A percentile compares a stretch with the other conserved stretches of the same genome.
Conservation (phyloP, 2,329 filamentous ascomycete species). For the Pseudocercospora fuligena region DNA sequence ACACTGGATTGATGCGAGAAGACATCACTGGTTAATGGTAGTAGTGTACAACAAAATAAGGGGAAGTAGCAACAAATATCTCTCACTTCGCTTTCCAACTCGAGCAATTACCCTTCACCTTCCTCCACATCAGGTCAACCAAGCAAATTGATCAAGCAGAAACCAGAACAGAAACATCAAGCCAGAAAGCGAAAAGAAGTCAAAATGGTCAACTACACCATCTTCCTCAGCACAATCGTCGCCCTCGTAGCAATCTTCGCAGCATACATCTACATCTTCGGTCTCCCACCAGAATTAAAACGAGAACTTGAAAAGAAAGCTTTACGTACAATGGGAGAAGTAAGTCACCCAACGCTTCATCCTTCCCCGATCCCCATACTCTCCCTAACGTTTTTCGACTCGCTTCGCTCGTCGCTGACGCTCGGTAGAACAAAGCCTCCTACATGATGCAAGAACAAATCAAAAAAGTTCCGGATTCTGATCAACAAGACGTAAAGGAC, state of each 20-base stretch:
- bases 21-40: background rate
- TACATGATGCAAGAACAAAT: constrained; percentile 41
- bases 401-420: background rate
- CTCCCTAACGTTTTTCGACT: background rate
- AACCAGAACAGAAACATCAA: background rate
- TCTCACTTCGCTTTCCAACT: background rate
- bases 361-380: background rate
- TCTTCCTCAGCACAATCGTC: constrained; percentile 36
- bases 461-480: constrained; percentile 38
- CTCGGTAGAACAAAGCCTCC: constrained; percentile 47
- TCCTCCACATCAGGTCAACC: background rate
- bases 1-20: background rate
- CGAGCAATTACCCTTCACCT: no score
- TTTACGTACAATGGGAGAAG: constrained; percentile 57
- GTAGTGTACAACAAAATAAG: background rate
- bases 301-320: constrained; percentile 53
- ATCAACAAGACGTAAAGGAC: constrained; percentile 42
- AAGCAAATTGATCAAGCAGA: background rate
- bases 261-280: constrained; percentile 53
- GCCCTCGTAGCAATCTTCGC: constrained; percentile 44
- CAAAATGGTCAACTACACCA: constrained; percentile 20
- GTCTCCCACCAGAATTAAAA: constrained; percentile 54
- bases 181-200: background rate
- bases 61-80: background rate
- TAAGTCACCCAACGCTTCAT: background rate